These are phyloP conservation scores for Talaromyces islandicus DNA, from an alignment of 2,329 filamentous ascomycete species.

Conservation along the genomic window DNA sequence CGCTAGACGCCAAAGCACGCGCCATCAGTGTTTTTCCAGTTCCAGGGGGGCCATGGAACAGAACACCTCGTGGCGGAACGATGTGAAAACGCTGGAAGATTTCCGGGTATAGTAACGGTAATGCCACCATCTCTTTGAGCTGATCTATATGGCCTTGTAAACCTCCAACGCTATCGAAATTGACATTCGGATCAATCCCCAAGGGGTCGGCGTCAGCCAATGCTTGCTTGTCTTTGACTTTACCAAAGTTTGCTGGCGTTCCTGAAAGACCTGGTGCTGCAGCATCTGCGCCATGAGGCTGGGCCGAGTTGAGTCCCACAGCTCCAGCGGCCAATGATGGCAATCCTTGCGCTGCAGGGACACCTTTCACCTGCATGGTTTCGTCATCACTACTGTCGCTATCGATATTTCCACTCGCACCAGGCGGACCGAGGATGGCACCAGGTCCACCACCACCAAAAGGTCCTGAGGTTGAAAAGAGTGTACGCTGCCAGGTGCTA, in stretches of 20 bases:
- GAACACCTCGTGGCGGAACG: constrained; percentile 85
- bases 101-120: constrained; percentile 90
- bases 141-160: constrained; percentile 92
- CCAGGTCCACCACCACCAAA: constrained; percentile 76
- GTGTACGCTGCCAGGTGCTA: constrained; percentile 64
- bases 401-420: constrained; percentile 69
- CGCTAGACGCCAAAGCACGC: constrained; percentile 82
- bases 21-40: constrained; percentile 98
- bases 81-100: constrained; percentile 88
- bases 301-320: constrained; percentile 47
- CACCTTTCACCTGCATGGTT: constrained; percentile 51
- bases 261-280: constrained; percentile 50
- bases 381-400: constrained; percentile 98
- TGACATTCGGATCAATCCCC: constrained; percentile 85
- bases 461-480: constrained; percentile 86
- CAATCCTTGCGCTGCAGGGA: constrained; percentile 58
- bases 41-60: constrained; percentile 95
- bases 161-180: constrained; percentile 90
- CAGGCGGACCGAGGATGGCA: constrained; percentile 67
- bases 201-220: constrained; percentile 91
- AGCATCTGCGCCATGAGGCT: constrained; percentile 53
- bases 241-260: constrained; percentile 78
- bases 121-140: constrained; percentile 95
- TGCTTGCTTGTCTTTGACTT: constrained; percentile 86
- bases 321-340: constrained; percentile 48